These are phyloP conservation scores for Phytophthora macrochlamydospora DNA, from an alignment of 352 stramenopile species.

Conservation along the genomic window DNA sequence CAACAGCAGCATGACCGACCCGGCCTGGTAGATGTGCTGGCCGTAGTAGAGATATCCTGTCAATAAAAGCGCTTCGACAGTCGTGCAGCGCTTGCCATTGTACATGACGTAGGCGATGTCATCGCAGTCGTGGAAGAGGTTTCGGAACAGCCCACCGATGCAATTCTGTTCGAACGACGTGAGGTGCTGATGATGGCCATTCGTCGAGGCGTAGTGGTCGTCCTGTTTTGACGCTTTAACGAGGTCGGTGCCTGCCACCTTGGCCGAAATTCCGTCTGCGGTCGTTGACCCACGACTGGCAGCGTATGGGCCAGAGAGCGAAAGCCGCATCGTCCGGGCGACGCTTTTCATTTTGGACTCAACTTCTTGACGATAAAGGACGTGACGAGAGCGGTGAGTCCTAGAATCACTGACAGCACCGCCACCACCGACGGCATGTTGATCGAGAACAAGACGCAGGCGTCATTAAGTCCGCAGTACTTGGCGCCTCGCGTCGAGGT, in stretches of 20 bases:
- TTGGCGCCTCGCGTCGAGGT: slow-evolving; percentile 12
- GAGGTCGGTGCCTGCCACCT: neutral
- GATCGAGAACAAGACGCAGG: slow-evolving; percentile 19
- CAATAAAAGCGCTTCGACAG: slow-evolving; percentile 17
- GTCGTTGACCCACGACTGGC: neutral
- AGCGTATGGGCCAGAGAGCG: neutral
- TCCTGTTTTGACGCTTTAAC: neutral
- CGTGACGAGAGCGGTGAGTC: slow-evolving; percentile 4
- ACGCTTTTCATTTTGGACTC: slow-evolving; percentile 1
- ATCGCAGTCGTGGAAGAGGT: slow-evolving; percentile 23
- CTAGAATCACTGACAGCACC: slow-evolving; percentile 5
- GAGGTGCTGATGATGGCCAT: neutral
- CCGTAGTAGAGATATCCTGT: slow-evolving; percentile 29
- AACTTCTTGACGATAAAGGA: slow-evolving; percentile 4
- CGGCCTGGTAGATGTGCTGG: slow-evolving; percentile 25
- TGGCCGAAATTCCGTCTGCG: neutral
- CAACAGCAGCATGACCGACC: slow-evolving; percentile 20
- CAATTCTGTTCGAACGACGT: slow-evolving; percentile 17
- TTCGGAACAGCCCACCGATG: slow-evolving; percentile 10
- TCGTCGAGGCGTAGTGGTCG: neutral
- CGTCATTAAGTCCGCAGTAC: slow-evolving; percentile 22
- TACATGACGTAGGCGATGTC: slow-evolving; percentile 16
- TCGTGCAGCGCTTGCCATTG: slow-evolving; percentile 9
- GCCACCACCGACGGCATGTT: slow-evolving; percentile 8
- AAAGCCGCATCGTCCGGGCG: slow-evolving; percentile 1